Conservation (phyloP, 1,284 basidiomycete species). For the Microbotryum silenes-acaulis region DNA sequence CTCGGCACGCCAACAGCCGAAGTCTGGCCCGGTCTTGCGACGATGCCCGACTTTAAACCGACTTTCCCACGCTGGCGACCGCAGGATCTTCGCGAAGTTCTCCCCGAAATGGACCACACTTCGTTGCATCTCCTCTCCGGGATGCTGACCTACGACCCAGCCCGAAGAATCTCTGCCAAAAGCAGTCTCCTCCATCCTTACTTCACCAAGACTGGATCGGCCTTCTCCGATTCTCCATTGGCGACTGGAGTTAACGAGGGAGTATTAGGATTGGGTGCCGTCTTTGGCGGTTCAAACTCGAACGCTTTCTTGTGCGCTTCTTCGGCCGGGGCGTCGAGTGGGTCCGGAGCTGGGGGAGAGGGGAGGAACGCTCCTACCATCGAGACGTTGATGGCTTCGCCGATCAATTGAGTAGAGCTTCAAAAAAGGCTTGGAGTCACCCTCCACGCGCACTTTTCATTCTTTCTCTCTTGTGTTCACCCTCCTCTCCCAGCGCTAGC, state of each 20-base stretch:
- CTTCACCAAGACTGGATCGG: constrained; percentile 44
- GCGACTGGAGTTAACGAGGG: too few species aligned
- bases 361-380: too few species aligned
- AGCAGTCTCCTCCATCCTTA: constrained; percentile 75
- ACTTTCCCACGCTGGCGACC: constrained; percentile 87
- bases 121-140: constrained; percentile 64
- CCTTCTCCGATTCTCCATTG: too few species aligned
- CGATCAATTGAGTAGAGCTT: neutral
- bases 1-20: constrained; percentile 88
- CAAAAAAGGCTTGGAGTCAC: too few species aligned
- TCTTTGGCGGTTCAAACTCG: constrained; percentile 5
- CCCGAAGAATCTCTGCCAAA: constrained; percentile 88
- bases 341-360: too few species aligned
- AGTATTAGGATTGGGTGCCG: too few species aligned
- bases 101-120: constrained; percentile 60
- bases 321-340: neutral
- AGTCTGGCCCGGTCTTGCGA: constrained; percentile 80
- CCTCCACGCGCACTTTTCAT: neutral
- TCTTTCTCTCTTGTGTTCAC: neutral
- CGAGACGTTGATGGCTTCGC: constrained; percentile 5
- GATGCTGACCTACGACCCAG: constrained; percentile 83
- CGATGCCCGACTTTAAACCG: constrained; percentile 88
- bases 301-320: constrained; percentile 1
- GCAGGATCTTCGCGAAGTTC: constrained; percentile 55
- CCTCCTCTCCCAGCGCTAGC: neutral